These are phyloP conservation scores for Pseudonectria foliicola DNA, from an alignment of 2,329 filamentous ascomycete genomes.

Conservation along the genomic window DNA sequence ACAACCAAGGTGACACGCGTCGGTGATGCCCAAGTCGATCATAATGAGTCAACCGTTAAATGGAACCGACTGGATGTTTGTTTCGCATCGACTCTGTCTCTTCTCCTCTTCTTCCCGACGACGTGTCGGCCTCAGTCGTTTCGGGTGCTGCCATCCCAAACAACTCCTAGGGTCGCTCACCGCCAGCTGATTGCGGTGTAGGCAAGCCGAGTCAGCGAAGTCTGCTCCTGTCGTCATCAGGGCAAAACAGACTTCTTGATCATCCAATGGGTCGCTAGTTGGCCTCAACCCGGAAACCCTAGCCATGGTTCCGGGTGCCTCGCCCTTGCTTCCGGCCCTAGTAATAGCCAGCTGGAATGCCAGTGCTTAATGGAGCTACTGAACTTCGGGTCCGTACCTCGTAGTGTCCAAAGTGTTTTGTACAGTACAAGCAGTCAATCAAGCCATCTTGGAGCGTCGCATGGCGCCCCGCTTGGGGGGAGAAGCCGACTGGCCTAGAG, in stretches of 20 bases:
- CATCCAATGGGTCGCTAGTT: conserved; percentile 13
- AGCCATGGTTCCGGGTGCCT: conserved; percentile 13
- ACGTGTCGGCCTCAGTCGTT: no score
- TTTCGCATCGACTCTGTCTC: no score
- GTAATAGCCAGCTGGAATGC: conserved; percentile 11
- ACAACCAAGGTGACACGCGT: conserved; percentile 16
- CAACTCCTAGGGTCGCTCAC: no score
- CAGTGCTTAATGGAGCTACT: conserved; percentile 9
- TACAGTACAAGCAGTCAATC: conserved; percentile 13
- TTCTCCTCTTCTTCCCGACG: no score
- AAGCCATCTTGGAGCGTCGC: conserved; percentile 15
- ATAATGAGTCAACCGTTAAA: no score
- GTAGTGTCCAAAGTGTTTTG: conserved; percentile 14
- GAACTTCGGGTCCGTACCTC: conserved; percentile 7
- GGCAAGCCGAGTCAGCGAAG: conserved; percentile 9
- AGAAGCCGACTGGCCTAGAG: conserved; percentile 20
- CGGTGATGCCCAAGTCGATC: conserved; percentile 20
- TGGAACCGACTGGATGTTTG: no score
- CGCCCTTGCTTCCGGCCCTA: conserved; percentile 20
- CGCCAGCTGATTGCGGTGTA: no score
- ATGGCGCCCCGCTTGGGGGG: conserved; percentile 23
- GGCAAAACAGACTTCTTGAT: conserved; percentile 10
- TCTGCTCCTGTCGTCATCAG: conserved; percentile 18
- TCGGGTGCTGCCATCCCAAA: no score
- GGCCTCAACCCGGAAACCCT: conserved; percentile 9